phyloP scores from a whole-genome alignment of 2,329 filamentous ascomycete species.

The Stagonosporopsis vannaccii region DNA sequence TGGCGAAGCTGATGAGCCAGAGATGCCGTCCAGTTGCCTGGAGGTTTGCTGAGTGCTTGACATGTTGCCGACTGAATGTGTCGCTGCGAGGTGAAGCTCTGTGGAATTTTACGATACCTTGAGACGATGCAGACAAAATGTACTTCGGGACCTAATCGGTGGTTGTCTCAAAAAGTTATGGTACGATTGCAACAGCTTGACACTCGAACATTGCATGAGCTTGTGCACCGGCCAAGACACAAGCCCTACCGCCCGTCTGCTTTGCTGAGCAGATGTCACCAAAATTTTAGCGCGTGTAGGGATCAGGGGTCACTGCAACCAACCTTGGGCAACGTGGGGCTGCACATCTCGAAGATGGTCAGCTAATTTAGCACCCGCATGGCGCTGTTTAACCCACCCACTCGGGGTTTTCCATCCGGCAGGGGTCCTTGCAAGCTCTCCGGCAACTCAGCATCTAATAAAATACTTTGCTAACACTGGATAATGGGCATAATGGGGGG shows the following conservation, averaged over 20 bases:
- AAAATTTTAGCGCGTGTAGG: constrained; percentile 22
- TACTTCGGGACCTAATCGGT: constrained; percentile 10
- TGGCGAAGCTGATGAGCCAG: constrained; percentile 24
- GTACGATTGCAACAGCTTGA: constrained; percentile 13
- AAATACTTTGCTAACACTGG: constrained; percentile 33
- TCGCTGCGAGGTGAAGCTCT: neutral
- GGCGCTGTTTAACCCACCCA: constrained; percentile 28
- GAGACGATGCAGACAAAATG: constrained; percentile 9
- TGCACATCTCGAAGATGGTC: constrained; percentile 22
- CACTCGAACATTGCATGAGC: constrained; percentile 13
- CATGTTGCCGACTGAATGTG: constrained; percentile 25
- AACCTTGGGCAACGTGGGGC: constrained; percentile 22
- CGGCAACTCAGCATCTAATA: constrained; percentile 21
- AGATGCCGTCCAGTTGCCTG: constrained; percentile 19
- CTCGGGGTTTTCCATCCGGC: constrained; percentile 25
- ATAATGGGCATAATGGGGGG: too few relatives aligned
- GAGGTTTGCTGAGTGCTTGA: constrained; percentile 26
- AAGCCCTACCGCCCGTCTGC: constrained; percentile 14
- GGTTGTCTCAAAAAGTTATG: constrained; percentile 3
- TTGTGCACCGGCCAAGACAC: constrained; percentile 22
- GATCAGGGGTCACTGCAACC: constrained; percentile 16
- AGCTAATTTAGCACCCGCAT: constrained; percentile 33
- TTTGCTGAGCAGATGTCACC: constrained; percentile 30
- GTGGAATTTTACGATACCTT: neutral
- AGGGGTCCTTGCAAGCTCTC: constrained; percentile 1